phyloP scores from a whole-genome alignment of 176 grass and related monocot genomes.

The Paspalum notatum region DNA sequence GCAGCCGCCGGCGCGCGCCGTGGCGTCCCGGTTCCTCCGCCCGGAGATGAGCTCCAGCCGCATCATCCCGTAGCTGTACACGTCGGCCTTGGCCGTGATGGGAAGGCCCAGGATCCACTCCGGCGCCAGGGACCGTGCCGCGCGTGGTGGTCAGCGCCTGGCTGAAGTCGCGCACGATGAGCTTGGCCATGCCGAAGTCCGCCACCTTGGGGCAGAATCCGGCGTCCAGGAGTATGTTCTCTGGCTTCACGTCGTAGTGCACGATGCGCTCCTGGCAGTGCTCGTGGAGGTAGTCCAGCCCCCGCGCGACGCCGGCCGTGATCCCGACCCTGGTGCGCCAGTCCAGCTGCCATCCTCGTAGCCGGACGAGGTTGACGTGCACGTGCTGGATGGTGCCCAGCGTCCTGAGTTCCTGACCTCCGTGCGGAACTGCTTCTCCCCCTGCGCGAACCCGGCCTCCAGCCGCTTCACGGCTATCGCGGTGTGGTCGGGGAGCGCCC shows the following conservation, averaged over 20 bases:
- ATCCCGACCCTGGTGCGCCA: slow-evolving; percentile 45
- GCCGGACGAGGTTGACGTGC: slow-evolving; percentile 45
- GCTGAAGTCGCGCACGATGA: slow-evolving; percentile 49
- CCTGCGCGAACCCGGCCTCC: slow-evolving; percentile 47
- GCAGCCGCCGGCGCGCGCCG: neutral
- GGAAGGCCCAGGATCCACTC: slow-evolving; percentile 57
- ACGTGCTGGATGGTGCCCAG: slow-evolving; percentile 51
- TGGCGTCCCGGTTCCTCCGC: slow-evolving; percentile 49
- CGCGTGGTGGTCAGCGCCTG: slow-evolving; percentile 49
- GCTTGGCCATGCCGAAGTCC: slow-evolving; percentile 64
- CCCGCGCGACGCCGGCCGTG: slow-evolving; percentile 41
- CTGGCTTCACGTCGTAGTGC: slow-evolving; percentile 61
- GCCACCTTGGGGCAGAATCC: slow-evolving; percentile 44
- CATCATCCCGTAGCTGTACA: slow-evolving; percentile 63
- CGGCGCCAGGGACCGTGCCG: slow-evolving; percentile 56
- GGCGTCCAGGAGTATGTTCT: slow-evolving; percentile 54
- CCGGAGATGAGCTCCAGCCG: slow-evolving; percentile 57
- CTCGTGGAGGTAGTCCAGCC: slow-evolving; percentile 59
- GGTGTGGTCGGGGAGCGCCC: slow-evolving; percentile 38
- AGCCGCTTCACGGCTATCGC: slow-evolving; percentile 48
- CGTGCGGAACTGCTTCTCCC: slow-evolving; percentile 59
- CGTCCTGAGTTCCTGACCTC: slow-evolving; percentile 51
- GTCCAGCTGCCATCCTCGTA: slow-evolving; percentile 47
- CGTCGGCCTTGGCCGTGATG: slow-evolving; percentile 51
- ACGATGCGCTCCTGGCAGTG: slow-evolving; percentile 48